phyloP scores from a whole-genome alignment of 306 rosid genomes.

The Vigna nakashimae region DNA sequence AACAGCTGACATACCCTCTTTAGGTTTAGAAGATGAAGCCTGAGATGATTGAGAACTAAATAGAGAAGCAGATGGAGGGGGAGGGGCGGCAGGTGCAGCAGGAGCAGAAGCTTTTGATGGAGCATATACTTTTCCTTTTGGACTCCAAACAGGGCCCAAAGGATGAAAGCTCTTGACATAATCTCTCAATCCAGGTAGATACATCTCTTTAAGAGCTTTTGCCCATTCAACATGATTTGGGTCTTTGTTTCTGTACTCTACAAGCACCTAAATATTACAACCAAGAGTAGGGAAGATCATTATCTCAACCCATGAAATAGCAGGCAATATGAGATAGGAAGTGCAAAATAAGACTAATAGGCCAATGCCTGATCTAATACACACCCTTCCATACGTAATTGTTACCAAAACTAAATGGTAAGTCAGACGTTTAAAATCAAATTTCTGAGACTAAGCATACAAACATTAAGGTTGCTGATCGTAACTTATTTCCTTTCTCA shows the following conservation, averaged over 20 bases:
- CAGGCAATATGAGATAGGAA: conserved; percentile 17
- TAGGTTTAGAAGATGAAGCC: conserved; percentile 85
- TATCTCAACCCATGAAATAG: neutral
- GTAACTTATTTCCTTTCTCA: conserved; percentile 38
- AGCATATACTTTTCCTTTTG: conserved; percentile 71
- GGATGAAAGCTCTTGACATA: conserved; percentile 86
- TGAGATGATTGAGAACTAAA: conserved; percentile 77
- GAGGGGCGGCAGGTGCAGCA: conserved; percentile 79
- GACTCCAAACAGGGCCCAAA: conserved; percentile 91
- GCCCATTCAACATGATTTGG: conserved; percentile 96
- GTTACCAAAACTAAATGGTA: conserved; percentile 16
- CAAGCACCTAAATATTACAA: conserved; percentile 75
- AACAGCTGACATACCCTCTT: conserved; percentile 95
- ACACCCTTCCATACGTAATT: conserved; percentile 1
- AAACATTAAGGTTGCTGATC: conserved; percentile 29
- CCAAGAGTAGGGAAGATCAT: conserved; percentile 2
- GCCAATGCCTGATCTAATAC: neutral
- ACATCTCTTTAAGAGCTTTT: conserved; percentile 93
- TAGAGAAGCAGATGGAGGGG: conserved; percentile 87
- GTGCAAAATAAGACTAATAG: conserved; percentile 28
- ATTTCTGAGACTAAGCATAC: neutral
- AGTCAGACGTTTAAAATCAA: conserved; percentile 35
- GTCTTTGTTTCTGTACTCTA: conserved; percentile 87
- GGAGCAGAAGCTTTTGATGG: conserved; percentile 69
- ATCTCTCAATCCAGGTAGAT: conserved; percentile 92